Evolutionary conservation across 2,329 filamentous ascomycete genomes (phyloP), one percentile per base, ranked within the genome.

Genomic region (Alternaria gaisen): DNA sequence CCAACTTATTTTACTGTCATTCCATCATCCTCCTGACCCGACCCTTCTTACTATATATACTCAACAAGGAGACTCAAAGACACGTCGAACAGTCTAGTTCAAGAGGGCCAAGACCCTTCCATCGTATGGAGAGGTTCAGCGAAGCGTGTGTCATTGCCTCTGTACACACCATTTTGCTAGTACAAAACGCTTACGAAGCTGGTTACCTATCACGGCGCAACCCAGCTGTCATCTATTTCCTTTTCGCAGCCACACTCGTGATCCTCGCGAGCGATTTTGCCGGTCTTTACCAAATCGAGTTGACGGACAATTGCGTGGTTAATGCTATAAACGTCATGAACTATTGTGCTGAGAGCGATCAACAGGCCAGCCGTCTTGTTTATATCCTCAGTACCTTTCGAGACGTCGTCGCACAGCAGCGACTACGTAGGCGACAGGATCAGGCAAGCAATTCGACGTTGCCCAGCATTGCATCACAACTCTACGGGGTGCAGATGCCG

Each of bases 21-120:
- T 86, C 87, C 0, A 83, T 89, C 42, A 84, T 90, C 26, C 80
- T 91, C 0, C 81, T 91, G 1, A 88, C 86, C 1, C 81, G 88
- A 28, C 88, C 89, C 0, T 90, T 90, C 71, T 88, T 90, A 59
- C 77, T 90, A 14, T 86, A 84, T 58, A 80, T 88, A 12, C 80
- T 88, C 41, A 86, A 81, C 53, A 73, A 76, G 14, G 76, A 80
- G 51, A 76, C 78, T 4, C 80, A 81, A 63, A 72, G 75, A 14
- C 72, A 76, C 38, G 65, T 69, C 34, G 73, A 67, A 30, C 72
- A 77, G 55, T 68, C 69, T 9, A 69, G 70, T 18, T 53, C 56
- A 11, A 65, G 69, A 48, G 70, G 66, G 4, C 73, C 71, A 20
- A 62, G 75, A 26, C 72, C 75, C 8, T 75, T 72, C 40, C 57